A percentile compares a stretch with the other conserved stretches of the same genome.
These are phyloP conservation scores for Nectriaceae sp. DNA, from an alignment of 2,329 filamentous ascomycete species.

Conservation along the genomic window DNA sequence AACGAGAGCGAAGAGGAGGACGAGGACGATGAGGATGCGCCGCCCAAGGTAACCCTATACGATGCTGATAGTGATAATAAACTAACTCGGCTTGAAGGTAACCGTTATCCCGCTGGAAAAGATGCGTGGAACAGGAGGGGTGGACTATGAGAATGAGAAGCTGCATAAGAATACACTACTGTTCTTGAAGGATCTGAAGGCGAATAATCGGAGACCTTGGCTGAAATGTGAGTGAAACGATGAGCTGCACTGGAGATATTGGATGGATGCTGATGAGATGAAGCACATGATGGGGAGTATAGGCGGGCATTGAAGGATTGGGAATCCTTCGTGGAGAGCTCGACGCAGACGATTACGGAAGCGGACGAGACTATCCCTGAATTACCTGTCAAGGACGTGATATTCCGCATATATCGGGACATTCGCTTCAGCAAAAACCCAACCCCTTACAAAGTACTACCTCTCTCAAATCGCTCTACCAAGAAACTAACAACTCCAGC, in stretches of 20 bases:
- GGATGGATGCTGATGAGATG: background rate
- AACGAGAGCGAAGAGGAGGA: constrained; percentile 34
- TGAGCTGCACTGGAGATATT: background rate
- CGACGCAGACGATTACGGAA: constrained; percentile 70
- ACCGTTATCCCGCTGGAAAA: constrained; percentile 39
- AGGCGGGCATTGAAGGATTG: constrained; percentile 79
- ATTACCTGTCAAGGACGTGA: constrained; percentile 80
- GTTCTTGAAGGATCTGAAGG: constrained; percentile 60
- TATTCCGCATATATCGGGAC: constrained; percentile 87
- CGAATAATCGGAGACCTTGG: constrained; percentile 61
- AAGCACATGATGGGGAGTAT: constrained; percentile 80
- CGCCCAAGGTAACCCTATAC: constrained; percentile 33
- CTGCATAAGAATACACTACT: constrained; percentile 60
- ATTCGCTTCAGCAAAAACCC: constrained; percentile 81
- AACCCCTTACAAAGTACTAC: constrained; percentile 79
- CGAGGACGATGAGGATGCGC: constrained; percentile 40
- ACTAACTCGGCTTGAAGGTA: too few species aligned
- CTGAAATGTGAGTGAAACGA: constrained; percentile 49
- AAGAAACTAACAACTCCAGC: constrained; percentile 43
- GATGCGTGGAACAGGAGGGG: constrained; percentile 34
- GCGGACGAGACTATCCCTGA: constrained; percentile 84
- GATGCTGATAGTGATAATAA: too few species aligned
- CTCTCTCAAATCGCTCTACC: constrained; percentile 19
- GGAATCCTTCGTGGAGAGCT: constrained; percentile 72
- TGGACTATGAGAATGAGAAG: constrained; percentile 52